A percentile compares a stretch with the other conserved stretches of the same genome.
phyloP scores from a whole-genome alignment of 2,329 filamentous ascomycete species.

The Endoconidiophora laricicola region DNA sequence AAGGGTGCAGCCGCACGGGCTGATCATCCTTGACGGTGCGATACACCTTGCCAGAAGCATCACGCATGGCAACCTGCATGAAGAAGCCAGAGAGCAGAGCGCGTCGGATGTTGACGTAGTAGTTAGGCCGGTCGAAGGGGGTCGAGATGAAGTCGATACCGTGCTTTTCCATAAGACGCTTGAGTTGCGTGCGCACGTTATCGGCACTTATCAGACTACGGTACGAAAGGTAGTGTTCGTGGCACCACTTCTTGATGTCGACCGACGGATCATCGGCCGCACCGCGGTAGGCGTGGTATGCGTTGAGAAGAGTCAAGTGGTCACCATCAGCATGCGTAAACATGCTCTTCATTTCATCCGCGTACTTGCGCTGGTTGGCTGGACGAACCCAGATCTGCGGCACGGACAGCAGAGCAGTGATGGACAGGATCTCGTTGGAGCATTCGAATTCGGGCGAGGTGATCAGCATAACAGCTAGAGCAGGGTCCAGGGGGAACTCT shows the following conservation, averaged over 20 bases:
- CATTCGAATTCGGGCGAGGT: conserved; percentile 96
- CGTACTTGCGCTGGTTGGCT: conserved; percentile 67
- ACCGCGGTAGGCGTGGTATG: conserved; percentile 92
- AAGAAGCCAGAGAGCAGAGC: conserved; percentile 92
- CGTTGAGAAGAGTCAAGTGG: conserved; percentile 89
- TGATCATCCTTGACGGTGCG: conserved; percentile 94
- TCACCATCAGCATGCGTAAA: conserved; percentile 91
- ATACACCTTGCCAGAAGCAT: conserved; percentile 77
- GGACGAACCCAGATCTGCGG: conserved; percentile 89
- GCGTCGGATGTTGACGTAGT: conserved; percentile 92
- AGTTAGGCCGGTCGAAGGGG: conserved; percentile 85
- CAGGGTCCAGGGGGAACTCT: conserved; percentile 87
- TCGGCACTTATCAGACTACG: conserved; percentile 83
- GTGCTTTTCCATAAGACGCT: conserved; percentile 91
- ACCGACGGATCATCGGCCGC: conserved; percentile 38
- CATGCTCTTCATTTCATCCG: conserved; percentile 91
- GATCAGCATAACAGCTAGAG: conserved; percentile 93
- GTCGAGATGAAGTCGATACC: conserved; percentile 77
- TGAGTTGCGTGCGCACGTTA: conserved; percentile 80
- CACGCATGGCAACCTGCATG: conserved; percentile 97
- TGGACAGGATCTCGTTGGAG: conserved; percentile 92
- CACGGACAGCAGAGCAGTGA: conserved; percentile 84
- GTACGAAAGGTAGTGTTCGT: conserved; percentile 86
- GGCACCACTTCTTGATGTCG: conserved; percentile 81
- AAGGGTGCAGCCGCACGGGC: conserved; percentile 81